These are phyloP conservation scores for Wickerhamomyces bisporus DNA, from an alignment of 805 yeast species.

Conservation along the genomic window DNA sequence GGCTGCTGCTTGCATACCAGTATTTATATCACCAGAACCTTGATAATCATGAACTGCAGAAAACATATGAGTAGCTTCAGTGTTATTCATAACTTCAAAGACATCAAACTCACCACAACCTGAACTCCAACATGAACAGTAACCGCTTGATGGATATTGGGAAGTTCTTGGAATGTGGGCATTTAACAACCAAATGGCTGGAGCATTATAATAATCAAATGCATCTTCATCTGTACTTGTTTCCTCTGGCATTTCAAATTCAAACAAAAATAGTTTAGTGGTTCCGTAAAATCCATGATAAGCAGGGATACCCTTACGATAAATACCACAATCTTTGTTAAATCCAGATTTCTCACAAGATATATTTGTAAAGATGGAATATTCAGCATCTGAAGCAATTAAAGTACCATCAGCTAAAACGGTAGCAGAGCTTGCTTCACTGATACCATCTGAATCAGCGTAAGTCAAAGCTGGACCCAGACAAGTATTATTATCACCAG, in stretches of 20 bases:
- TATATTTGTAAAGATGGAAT: slow-evolving; percentile 51
- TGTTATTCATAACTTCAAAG: slow-evolving; percentile 65
- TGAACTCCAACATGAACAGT: slow-evolving; percentile 72
- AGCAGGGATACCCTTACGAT: slow-evolving; percentile 70
- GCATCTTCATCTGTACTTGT: slow-evolving; percentile 26
- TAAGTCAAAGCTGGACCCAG: slow-evolving; percentile 64
- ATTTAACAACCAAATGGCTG: slow-evolving; percentile 74
- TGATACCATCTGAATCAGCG: slow-evolving; percentile 52
- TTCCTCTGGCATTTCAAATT: slow-evolving; percentile 64
- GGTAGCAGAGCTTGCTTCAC: slow-evolving; percentile 41
- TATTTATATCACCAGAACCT: slow-evolving; percentile 56
- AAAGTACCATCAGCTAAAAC: slow-evolving; percentile 43
- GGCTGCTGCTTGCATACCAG: slow-evolving; percentile 55
- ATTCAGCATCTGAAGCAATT: slow-evolving; percentile 55
- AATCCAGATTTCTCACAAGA: slow-evolving; percentile 53
- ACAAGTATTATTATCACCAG: slow-evolving; percentile 57
- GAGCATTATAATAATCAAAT: slow-evolving; percentile 46
- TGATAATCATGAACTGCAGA: slow-evolving; percentile 75
- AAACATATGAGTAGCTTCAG: slow-evolving; percentile 50
- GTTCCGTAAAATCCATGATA: slow-evolving; percentile 65
- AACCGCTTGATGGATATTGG: slow-evolving; percentile 55
- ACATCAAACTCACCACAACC: slow-evolving; percentile 81
- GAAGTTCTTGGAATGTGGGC: slow-evolving; percentile 72
- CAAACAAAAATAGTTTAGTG: slow-evolving; percentile 67
- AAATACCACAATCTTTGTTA: slow-evolving; percentile 64